Evolutionary conservation across 495 filamentous ascomycete species (phyloP).

Genomic region (Tuber borchii): DNA sequence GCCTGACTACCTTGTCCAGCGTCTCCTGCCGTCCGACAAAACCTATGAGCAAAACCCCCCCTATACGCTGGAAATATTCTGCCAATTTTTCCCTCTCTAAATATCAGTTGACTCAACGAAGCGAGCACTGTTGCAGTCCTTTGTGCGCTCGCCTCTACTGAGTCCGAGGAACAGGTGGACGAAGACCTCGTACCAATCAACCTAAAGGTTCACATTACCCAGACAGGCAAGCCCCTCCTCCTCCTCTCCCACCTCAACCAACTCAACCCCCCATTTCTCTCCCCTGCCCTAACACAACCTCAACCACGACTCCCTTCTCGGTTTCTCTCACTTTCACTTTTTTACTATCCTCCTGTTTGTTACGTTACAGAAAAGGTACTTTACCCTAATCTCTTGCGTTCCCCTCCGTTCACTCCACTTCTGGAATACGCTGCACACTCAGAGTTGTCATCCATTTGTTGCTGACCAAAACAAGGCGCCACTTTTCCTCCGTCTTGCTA

Average conservation of each 20-base stretch:
- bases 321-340: not conserved
- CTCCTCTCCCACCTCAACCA: slow-evolving; percentile 25
- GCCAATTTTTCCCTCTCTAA: not conserved
- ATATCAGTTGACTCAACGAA: not conserved
- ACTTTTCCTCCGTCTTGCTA: slow-evolving; percentile 29
- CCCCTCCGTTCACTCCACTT: slow-evolving; percentile 9
- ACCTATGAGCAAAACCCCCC: not conserved
- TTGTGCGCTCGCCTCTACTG: not conserved
- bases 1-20: not conserved
- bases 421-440: slow-evolving; percentile 10
- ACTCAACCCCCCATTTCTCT: slow-evolving; percentile 29
- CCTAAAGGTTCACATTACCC: not conserved
- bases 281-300: slow-evolving; percentile 24
- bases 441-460: slow-evolving; percentile 34
- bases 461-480: slow-evolving; percentile 39
- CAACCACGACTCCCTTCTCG: slow-evolving; percentile 6
- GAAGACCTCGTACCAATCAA: not conserved
- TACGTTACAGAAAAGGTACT: slow-evolving; percentile 34
- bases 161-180: not conserved
- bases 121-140: not conserved
- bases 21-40: not conserved
- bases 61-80: not conserved
- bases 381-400: slow-evolving; percentile 30
- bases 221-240: slow-evolving; percentile 17
- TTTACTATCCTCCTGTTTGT: slow-evolving; percentile 18